A percentile compares a stretch with the other conserved stretches of the same genome.
Conservation (phyloP, 805 yeast species). For the Clavispora carvajalis region DNA sequence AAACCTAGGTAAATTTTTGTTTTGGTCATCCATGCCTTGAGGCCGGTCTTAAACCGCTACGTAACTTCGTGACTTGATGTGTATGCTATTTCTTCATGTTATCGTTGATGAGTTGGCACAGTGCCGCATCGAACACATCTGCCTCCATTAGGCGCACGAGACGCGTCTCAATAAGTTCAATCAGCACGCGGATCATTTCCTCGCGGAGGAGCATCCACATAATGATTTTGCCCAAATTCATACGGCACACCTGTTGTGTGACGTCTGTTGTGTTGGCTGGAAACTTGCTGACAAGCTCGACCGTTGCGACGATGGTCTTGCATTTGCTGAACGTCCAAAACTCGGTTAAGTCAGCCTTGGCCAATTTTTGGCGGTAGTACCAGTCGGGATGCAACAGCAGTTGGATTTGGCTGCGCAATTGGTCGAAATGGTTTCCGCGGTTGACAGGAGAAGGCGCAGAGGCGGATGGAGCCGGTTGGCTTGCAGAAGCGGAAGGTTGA, state of each 20-base stretch:
- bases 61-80: neutral
- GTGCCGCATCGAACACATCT: constrained; percentile 14
- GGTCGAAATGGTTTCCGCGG: constrained; percentile 1
- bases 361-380: constrained; percentile 10
- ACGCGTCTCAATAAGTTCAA: constrained; percentile 8
- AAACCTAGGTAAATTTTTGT: too few species aligned
- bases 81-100: constrained; percentile 1
- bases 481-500: neutral
- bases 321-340: constrained; percentile 16
- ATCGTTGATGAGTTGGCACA: constrained; percentile 8
- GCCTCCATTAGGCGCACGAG: constrained; percentile 17
- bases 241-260: constrained; percentile 6
- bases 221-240: constrained; percentile 6
- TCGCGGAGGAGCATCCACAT: constrained; percentile 8
- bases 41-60: too few species aligned
- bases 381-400: constrained; percentile 5
- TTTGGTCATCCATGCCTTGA: too few species aligned
- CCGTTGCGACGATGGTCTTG: constrained; percentile 15
- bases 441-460: neutral
- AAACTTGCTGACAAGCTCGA: constrained; percentile 12
- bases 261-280: constrained; percentile 4
- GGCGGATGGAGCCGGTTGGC: neutral
- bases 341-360: constrained; percentile 4
- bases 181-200: constrained; percentile 3
- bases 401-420: neutral